phyloP scores from a whole-genome alignment of 2,329 filamentous ascomycete species.

The Cladophialophora chaetospira region DNA sequence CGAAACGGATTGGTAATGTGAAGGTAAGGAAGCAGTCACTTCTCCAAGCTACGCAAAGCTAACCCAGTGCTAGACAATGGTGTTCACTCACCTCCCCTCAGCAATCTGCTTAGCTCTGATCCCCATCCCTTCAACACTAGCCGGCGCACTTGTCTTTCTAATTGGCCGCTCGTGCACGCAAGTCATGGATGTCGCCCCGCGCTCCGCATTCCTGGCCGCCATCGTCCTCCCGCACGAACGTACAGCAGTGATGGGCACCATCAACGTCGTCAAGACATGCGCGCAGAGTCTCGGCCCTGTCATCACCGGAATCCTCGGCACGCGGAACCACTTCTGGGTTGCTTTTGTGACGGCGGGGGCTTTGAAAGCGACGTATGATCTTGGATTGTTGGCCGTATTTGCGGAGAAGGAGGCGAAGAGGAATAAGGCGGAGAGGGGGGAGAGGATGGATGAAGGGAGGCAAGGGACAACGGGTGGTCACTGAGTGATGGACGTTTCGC shows the following conservation, averaged over 20 bases:
- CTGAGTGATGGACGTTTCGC: too few species aligned
- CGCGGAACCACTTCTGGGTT: constrained; percentile 59
- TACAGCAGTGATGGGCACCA: constrained; percentile 70
- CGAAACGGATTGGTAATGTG: constrained; percentile 62
- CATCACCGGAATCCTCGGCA: constrained; percentile 59
- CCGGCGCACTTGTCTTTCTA: constrained; percentile 57
- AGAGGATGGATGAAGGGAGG: constrained; percentile 13
- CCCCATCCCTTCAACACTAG: constrained; percentile 55
- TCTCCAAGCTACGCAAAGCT: neutral
- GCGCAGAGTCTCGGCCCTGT: constrained; percentile 58
- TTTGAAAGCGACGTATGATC: constrained; percentile 58
- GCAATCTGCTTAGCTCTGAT: constrained; percentile 63
- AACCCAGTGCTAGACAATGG: constrained; percentile 60
- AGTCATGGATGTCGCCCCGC: constrained; percentile 69
- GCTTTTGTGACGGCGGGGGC: constrained; percentile 60
- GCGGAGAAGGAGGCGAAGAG: constrained; percentile 24
- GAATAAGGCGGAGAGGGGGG: neutral
- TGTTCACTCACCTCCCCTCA: constrained; percentile 63
- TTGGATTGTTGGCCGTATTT: constrained; percentile 52
- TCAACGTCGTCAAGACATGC: constrained; percentile 61
- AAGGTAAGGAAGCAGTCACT: constrained; percentile 33
- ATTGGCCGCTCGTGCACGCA: constrained; percentile 63
- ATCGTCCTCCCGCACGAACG: constrained; percentile 66
- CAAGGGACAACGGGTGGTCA: neutral
- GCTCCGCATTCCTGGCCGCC: constrained; percentile 66